Conservation (phyloP, 106 monocot genomes). For the Dioscorea dumetorum region DNA sequence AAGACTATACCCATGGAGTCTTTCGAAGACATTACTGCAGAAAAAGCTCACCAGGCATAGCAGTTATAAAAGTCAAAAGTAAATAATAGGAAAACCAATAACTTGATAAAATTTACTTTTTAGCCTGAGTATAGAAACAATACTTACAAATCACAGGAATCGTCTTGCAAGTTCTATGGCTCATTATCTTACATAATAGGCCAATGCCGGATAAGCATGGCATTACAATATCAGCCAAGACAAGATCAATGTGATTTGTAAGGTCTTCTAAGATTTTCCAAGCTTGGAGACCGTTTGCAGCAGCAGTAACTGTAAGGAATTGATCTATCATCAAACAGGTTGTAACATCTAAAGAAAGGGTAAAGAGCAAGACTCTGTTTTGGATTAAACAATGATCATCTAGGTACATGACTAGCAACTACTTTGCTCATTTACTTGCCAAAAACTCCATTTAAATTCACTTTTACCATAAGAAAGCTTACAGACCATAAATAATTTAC, state of each 20-base stretch:
- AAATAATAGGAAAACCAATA: background rate
- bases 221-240: slow-evolving; percentile 86
- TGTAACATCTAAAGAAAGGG: too few relatives aligned
- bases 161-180: slow-evolving; percentile 68
- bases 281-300: slow-evolving; percentile 75
- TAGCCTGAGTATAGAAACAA: background rate
- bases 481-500: too few relatives aligned
- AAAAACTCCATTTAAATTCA: too few relatives aligned
- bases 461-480: too few relatives aligned
- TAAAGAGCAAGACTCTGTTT: too few relatives aligned
- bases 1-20: slow-evolving; percentile 94
- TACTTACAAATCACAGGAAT: slow-evolving; percentile 96
- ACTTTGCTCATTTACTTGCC: too few relatives aligned
- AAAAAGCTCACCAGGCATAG: slow-evolving; percentile 28
- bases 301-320: slow-evolving; percentile 61
- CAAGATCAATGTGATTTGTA: slow-evolving; percentile 65
- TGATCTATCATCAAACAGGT: background rate
- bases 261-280: slow-evolving; percentile 72
- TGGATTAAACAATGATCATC: too few relatives aligned
- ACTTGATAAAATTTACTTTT: background rate
- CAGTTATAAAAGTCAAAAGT: slow-evolving; percentile 18
- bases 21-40: slow-evolving; percentile 98
- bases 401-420: too few relatives aligned
- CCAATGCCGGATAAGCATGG: slow-evolving; percentile 76
- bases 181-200: slow-evolving; percentile 88